phyloP scores from a whole-genome alignment of 75 land plant species.

The Ceratopteris richardii region DNA sequence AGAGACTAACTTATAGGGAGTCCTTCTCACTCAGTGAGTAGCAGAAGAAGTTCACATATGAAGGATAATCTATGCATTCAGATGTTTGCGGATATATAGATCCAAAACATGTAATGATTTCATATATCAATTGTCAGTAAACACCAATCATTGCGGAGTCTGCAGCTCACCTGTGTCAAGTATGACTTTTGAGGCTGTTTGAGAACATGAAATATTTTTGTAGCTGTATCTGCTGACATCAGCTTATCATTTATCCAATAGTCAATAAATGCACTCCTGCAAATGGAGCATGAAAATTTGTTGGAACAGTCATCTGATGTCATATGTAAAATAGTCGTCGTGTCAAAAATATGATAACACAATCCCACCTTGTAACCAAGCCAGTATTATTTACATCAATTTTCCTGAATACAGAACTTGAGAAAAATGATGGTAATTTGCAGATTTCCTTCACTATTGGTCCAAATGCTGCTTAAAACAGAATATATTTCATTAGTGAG shows the following conservation, averaged over 20 bases:
- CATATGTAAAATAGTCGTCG: too few relatives aligned
- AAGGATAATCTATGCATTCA: too few relatives aligned
- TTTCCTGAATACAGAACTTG: constrained; percentile 66
- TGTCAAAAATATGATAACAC: too few relatives aligned
- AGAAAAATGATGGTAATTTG: constrained; percentile 93
- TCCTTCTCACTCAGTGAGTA: too few relatives aligned
- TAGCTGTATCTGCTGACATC: constrained; percentile 57
- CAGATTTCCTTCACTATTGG: constrained; percentile 71
- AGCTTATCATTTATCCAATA: constrained; percentile 76
- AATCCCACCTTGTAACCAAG: constrained; percentile 66
- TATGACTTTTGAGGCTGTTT: constrained; percentile 67
- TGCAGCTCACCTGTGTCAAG: constrained; percentile 53
- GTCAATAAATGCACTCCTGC: constrained; percentile 67
- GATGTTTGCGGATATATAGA: too few relatives aligned
- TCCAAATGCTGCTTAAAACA: constrained; percentile 85
- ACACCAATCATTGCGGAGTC: too few relatives aligned
- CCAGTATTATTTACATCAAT: constrained; percentile 61
- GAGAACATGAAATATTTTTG: constrained; percentile 55
- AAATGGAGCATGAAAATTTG: constrained; percentile 6
- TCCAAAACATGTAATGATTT: too few relatives aligned
- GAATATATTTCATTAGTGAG: too few relatives aligned
- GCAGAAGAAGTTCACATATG: too few relatives aligned
- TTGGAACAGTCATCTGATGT: too few relatives aligned
- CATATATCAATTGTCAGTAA: too few relatives aligned
- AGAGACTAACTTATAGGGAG: too few relatives aligned